Percentiles rank a stretch among this genome's conserved stretches.
phyloP scores from a whole-genome alignment of 768 basidiomycete species.

The Lactarius hatsudake region DNA sequence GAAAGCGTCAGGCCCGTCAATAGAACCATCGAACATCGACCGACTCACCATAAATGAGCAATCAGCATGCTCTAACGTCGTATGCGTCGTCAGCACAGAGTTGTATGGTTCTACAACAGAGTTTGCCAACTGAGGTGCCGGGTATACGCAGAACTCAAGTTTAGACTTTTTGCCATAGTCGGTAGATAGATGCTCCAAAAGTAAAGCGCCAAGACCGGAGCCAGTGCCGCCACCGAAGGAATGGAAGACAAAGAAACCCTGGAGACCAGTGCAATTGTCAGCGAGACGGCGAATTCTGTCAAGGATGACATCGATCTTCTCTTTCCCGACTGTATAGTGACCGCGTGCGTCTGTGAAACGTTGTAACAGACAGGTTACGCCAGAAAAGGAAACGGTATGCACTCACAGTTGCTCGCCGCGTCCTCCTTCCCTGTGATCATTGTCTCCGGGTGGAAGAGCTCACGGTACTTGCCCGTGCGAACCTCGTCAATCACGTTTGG shows the following conservation, averaged over 20 bases:
- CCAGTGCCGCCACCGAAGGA: slow-evolving; percentile 99
- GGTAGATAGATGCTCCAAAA: slow-evolving; percentile 92
- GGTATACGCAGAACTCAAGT: slow-evolving; percentile 97
- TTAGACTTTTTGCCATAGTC: slow-evolving; percentile 99
- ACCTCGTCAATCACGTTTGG: slow-evolving; percentile 99
- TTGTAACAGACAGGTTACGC: neutral
- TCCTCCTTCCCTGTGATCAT: slow-evolving; percentile 99
- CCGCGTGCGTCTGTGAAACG: slow-evolving; percentile 82
- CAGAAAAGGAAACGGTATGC: neutral
- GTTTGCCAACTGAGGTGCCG: slow-evolving; percentile 87
- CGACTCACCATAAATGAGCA: slow-evolving; percentile 92
- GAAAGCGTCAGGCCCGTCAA: neutral
- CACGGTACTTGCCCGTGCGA: slow-evolving; percentile 90
- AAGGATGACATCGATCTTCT: slow-evolving; percentile 94
- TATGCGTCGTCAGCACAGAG: slow-evolving; percentile 95
- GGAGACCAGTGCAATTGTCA: slow-evolving; percentile 96
- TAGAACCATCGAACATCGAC: neutral
- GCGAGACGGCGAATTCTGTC: slow-evolving; percentile 96
- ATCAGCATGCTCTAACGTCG: slow-evolving; percentile 98
- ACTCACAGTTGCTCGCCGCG: slow-evolving; percentile 96
- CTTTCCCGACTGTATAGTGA: slow-evolving; percentile 98
- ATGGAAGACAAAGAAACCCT: slow-evolving; percentile 99
- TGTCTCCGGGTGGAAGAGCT: slow-evolving; percentile 99
- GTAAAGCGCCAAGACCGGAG: slow-evolving; percentile 95
- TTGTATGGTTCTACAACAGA: slow-evolving; percentile 99